These are phyloP conservation scores for Pichia sp. DNA, from an alignment of 1,139 yeast genomes.

Conservation along the genomic window DNA sequence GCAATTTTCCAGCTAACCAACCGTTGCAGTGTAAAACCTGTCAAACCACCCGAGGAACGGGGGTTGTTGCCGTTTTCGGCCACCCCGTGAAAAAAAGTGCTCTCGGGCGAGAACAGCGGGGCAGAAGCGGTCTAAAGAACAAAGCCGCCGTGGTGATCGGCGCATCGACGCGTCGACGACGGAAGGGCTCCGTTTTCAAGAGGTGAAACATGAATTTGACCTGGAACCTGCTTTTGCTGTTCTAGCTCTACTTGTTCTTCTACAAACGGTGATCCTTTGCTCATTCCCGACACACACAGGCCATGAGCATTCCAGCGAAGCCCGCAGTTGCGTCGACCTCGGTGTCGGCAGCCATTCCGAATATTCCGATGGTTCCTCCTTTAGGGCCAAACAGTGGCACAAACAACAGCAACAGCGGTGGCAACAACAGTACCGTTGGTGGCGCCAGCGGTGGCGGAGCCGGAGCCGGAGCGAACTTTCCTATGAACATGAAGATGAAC, in stretches of 20 bases:
- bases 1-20: not conserved
- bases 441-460: not conserved
- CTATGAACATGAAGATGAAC: constrained; percentile 6
- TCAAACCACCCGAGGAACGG: not conserved
- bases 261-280: too few relatives aligned
- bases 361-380: constrained; percentile 4
- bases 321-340: not conserved
- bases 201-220: too few relatives aligned
- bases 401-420: not conserved
- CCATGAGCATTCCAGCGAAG: constrained; percentile 9
- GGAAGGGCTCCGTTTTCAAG: too few relatives aligned
- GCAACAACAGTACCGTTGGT: not conserved
- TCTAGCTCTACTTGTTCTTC: too few relatives aligned
- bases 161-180: not conserved
- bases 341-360: not conserved
- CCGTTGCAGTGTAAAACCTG: not conserved
- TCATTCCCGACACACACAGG: not conserved
- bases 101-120: not conserved
- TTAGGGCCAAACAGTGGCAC: not conserved
- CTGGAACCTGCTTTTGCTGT: too few relatives aligned
- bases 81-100: not conserved
- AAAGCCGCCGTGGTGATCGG: not conserved
- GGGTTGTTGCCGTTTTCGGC: not conserved
- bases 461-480: not conserved
- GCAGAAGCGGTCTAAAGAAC: not conserved